Conservation (phyloP, 2,329 filamentous ascomycete species). For the Sporothrix protearum region DNA sequence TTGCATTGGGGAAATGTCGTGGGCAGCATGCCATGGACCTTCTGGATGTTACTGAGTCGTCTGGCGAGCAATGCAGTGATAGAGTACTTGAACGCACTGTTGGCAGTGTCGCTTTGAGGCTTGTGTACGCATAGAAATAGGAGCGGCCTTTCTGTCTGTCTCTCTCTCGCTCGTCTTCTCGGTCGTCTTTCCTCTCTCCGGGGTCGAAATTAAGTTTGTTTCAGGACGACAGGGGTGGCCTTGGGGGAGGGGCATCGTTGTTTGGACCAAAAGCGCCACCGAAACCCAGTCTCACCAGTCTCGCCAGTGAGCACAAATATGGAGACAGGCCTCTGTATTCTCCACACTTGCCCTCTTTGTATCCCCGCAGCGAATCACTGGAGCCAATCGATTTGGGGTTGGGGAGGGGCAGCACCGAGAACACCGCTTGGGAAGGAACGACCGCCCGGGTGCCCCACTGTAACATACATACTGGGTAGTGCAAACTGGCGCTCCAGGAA, state of each 20-base stretch:
- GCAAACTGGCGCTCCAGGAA: background rate
- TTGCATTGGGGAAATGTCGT: background rate
- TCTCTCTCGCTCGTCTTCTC: background rate
- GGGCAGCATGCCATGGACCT: background rate
- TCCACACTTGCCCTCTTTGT: background rate
- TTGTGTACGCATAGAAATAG: background rate
- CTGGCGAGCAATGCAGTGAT: background rate
- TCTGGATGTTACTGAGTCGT: background rate
- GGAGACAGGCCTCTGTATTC: background rate
- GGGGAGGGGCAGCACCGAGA: too few relatives aligned
- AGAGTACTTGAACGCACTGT: background rate
- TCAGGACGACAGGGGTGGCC: constrained; percentile 20
- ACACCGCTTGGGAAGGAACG: background rate
- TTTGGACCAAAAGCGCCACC: constrained; percentile 10
- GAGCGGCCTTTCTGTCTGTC: too few relatives aligned
- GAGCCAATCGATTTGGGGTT: constrained; percentile 4
- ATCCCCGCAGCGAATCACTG: background rate
- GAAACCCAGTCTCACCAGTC: too few relatives aligned
- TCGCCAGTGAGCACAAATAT: background rate
- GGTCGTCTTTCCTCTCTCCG: background rate
- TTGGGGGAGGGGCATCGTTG: background rate
- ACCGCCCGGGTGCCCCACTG: background rate
- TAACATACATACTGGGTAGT: too few relatives aligned
- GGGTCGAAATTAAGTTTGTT: constrained; percentile 27
- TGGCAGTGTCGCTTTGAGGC: background rate